Base-by-base conservation (phyloP, 2,329 filamentous ascomycete genomes). In the Botrytis byssoidea region DNA sequence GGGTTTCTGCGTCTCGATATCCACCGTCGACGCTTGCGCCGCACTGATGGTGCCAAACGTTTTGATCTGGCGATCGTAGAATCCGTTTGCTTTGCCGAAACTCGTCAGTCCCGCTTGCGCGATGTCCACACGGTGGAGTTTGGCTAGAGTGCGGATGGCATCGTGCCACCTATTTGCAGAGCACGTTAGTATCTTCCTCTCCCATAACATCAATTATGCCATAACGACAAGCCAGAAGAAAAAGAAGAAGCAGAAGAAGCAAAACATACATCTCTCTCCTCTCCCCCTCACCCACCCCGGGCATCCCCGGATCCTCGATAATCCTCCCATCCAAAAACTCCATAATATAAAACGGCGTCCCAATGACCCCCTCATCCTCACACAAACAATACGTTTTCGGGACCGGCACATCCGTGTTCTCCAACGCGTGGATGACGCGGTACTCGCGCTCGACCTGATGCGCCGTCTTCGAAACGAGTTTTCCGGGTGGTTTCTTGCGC, bases 401-500 rank as follows among this genome's bases (percentile, higher is more conserved):
- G 0, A 97, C 94, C 0, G 95, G 93, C 14, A 98, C 94, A 81
- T 93, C 90, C 32, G 93, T 97, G 71, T 84, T 85, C 76, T 90
- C 89, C 46, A 98, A 87, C 4, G 95, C 95, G 81, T 93, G 90
- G 80, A 98, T 92, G 80, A 98, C 92, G 80, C 92, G 91, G 85
- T 96, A 96, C 84, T 99, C 96, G 79, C 96, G 92, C 85, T 99
- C 96, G 80, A 99, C 95, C 82, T 95, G 93, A 85, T 99, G 96
- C 16, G 96, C 96, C 3, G 95, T 95, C 85, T 94, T 94, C 79
- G 94, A 97, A 68, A 98, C 88, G 57, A 99, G 91, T 84, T 92
- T 90, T 76, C 96, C 96, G n/a, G 96, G 95, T 0, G 96, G 96
- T 85, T 98, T 98, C 88, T 99, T 98, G 82, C 96, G 93, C 85